A percentile compares a stretch with the other conserved stretches of the same genome.
Evolutionary conservation across 2,329 filamentous ascomycete genomes (phyloP).

Genomic region (Diaporthe capsici): DNA sequence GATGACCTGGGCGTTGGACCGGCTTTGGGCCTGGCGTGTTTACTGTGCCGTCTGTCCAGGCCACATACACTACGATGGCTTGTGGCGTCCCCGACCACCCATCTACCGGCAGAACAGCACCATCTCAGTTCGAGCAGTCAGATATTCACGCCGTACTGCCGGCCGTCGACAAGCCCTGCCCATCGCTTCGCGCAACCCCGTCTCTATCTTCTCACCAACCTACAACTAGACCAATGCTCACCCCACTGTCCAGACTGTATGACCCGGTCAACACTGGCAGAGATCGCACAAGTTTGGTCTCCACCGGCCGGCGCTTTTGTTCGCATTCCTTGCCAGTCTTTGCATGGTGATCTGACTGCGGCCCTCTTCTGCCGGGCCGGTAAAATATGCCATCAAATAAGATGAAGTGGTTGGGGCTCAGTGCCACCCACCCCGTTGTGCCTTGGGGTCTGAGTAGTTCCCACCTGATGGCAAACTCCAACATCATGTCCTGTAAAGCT

Average conservation of each 20-base stretch:
- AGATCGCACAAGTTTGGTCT: no score
- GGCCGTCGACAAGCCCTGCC: background rate
- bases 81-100: background rate
- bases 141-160: background rate
- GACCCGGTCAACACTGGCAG: no score
- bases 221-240: background rate
- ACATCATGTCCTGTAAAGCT: background rate
- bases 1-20: background rate
- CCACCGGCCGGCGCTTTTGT: background rate
- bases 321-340: background rate
- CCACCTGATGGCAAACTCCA: background rate
- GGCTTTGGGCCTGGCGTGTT: background rate
- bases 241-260: background rate
- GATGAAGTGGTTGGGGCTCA: no score
- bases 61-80: background rate
- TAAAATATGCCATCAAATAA: background rate
- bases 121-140: background rate
- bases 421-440: background rate
- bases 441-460: background rate
- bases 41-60: background rate
- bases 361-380: background rate
- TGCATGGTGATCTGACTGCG: background rate
- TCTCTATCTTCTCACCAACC: background rate
- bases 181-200: background rate
- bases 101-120: background rate